Conservation (phyloP, 2,329 filamentous ascomycete genomes). For the Nothophaeocryptopus gaeumannii region DNA sequence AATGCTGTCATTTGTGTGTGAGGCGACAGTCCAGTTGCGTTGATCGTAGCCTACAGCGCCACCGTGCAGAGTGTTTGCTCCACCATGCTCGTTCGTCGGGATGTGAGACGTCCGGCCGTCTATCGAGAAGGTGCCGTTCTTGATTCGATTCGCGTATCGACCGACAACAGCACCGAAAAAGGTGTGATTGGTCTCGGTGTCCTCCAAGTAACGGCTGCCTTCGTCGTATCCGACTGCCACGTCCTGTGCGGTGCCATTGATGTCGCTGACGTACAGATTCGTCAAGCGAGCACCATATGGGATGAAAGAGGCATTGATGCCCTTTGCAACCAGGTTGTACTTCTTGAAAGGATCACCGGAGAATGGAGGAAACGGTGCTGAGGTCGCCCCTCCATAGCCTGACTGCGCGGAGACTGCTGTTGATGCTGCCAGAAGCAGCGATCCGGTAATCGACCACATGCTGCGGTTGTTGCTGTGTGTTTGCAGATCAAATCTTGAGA, state of each 20-base stretch:
- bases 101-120: conserved; percentile 49
- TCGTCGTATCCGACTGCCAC: conserved; percentile 52
- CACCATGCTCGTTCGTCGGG: conserved; percentile 51
- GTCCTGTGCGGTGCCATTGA: conserved; percentile 44
- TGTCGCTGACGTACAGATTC: conserved; percentile 31
- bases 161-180: conserved; percentile 62
- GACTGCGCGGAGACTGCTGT: conserved; percentile 21
- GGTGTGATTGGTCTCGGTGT: conserved; percentile 51
- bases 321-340: conserved; percentile 26
- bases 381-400: conserved; percentile 12
- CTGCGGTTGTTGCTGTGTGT: background rate
- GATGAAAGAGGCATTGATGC: conserved; percentile 33
- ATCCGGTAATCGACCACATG: conserved; percentile 17
- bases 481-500: background rate
- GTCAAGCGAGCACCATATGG: conserved; percentile 33
- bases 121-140: conserved; percentile 55
- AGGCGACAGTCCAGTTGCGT: conserved; percentile 69
- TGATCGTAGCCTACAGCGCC: conserved; percentile 58
- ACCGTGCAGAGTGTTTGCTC: conserved; percentile 54
- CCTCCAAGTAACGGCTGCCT: conserved; percentile 39
- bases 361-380: conserved; percentile 26
- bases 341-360: conserved; percentile 30
- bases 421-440: conserved; percentile 26
- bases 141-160: conserved; percentile 55
- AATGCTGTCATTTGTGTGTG: conserved; percentile 64